Evolutionary conservation across 306 rosid species (phyloP).

Genomic region (Begonia peltatifolia): DNA sequence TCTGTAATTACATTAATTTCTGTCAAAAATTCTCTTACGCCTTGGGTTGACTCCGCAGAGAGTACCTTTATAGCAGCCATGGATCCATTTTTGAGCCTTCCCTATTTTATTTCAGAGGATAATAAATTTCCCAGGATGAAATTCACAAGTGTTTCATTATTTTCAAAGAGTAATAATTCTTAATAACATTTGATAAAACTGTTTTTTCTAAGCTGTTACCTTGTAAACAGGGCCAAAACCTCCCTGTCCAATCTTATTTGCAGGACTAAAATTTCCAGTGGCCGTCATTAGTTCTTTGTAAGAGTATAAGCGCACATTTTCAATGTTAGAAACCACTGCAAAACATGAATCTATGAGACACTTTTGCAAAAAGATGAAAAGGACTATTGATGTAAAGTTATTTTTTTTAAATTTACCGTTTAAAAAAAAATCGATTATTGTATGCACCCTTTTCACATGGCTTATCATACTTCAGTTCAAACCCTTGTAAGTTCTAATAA

Average conservation of each 20-base stretch:
- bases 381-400: too few species aligned
- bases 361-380: too few species aligned
- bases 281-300: conserved; percentile 51
- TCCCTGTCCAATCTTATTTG: conserved; percentile 64
- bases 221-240: conserved; percentile 87
- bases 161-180: background rate
- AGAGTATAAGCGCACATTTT: conserved; percentile 36
- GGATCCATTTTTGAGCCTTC: conserved; percentile 36
- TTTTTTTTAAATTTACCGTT: too few species aligned
- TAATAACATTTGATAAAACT: background rate
- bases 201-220: conserved; percentile 20
- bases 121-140: conserved; percentile 6
- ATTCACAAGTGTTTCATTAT: conserved; percentile 2
- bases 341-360: background rate
- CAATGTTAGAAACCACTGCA: conserved; percentile 38
- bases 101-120: conserved; percentile 24
- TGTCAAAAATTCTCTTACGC: conserved; percentile 52
- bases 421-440: too few species aligned
- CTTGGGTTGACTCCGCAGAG: conserved; percentile 60
- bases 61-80: conserved; percentile 60
- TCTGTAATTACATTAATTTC: conserved; percentile 65
- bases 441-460: too few species aligned
- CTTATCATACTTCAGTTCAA: too few species aligned
- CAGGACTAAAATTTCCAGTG: conserved; percentile 34
- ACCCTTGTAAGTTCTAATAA: too few species aligned